Base-by-base conservation (phyloP, 495 filamentous ascomycete genomes). In the Lasiosphaeria miniovina region DNA sequence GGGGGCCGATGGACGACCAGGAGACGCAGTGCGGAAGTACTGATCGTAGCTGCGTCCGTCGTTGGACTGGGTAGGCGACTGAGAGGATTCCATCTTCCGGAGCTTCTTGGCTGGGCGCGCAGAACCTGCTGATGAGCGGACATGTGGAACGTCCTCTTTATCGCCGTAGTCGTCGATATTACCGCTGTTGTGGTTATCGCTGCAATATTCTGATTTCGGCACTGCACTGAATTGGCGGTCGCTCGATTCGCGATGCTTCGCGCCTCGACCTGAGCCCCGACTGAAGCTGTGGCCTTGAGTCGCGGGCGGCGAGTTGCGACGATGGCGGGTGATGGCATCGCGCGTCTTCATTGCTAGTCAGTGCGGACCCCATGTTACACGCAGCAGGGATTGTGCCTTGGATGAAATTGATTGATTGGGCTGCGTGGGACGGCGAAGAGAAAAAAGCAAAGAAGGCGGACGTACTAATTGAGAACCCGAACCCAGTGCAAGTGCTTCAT, bases 1-100 rank as follows among this genome's bases (percentile, higher is more conserved):
- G 3, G 45, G n/a, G 10, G 45, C 32, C 33, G 51, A 50, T 15
- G 45, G 40, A n/a, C 11, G 57, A 15, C 40, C 53, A 4, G 65
- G 60, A 33, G 65, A 66, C 2, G 49, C 31, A 1, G 61, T 38
- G 33, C 50, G 45, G 32, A 51, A 52, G 52, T 57, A 76, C 36
- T 68, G 68, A 9, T 79, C 76, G 52, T 80, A 80, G 57, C 74
- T 78, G 33, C 77, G 67, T 7, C 67, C 76, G 14, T 71, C 68
- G 54, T 80, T 80, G 3, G 74, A 71, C 54, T 80, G 77, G 0
- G 77, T 80, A 1, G 70, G 71, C 4, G 74, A 72, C 35, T 72
- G 68, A 12, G 75, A 76, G 40, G 68, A 57, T 32, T 68, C 64
- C 65, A 65, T 72, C 38, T 65, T 67, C 45, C 38, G 52, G 36